Evolutionary conservation across 2,329 filamentous ascomycete genomes (phyloP).

Genomic region (Fusarium armeniacum): DNA sequence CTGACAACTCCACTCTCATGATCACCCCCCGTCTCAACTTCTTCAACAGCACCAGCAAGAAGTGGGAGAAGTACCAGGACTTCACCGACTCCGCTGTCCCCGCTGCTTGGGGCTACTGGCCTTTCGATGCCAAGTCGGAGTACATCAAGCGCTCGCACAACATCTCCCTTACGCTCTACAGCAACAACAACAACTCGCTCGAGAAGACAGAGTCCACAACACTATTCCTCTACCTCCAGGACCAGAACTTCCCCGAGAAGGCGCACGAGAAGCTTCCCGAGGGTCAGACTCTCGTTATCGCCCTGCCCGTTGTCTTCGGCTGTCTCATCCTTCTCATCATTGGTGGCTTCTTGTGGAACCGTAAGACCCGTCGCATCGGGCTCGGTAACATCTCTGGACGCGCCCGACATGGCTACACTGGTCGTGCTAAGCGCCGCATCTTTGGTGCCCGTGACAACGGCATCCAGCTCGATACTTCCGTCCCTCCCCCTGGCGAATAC

Average conservation of each 20-base stretch:
- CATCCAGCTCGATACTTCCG: slow-evolving; percentile 62
- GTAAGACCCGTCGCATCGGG: slow-evolving; percentile 63
- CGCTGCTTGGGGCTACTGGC: slow-evolving; percentile 64
- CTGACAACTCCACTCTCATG: slow-evolving; percentile 53
- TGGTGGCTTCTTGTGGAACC: slow-evolving; percentile 70
- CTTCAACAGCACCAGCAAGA: slow-evolving; percentile 56
- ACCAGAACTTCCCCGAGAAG: slow-evolving; percentile 55
- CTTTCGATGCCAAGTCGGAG: slow-evolving; percentile 58
- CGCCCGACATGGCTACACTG: slow-evolving; percentile 60
- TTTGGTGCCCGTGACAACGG: slow-evolving; percentile 56
- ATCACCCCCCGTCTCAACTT: slow-evolving; percentile 59
- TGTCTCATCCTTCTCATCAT: slow-evolving; percentile 63
- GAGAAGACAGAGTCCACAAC: slow-evolving; percentile 59
- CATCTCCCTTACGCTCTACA: slow-evolving; percentile 63
- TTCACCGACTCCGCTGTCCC: slow-evolving; percentile 55
- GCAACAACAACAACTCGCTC: slow-evolving; percentile 53
- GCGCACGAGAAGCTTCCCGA: slow-evolving; percentile 53
- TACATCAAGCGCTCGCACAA: slow-evolving; percentile 60
- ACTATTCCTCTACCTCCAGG: slow-evolving; percentile 56
- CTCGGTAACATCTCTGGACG: slow-evolving; percentile 68
- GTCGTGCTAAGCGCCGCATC: slow-evolving; percentile 56
- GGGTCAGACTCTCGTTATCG: slow-evolving; percentile 64
- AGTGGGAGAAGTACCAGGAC: slow-evolving; percentile 54
- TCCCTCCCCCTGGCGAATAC: slow-evolving; percentile 51
- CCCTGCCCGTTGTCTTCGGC: slow-evolving; percentile 65